Conservation (phyloP, 768 basidiomycete genomes). For the Coprinellus aureogranulatus region DNA sequence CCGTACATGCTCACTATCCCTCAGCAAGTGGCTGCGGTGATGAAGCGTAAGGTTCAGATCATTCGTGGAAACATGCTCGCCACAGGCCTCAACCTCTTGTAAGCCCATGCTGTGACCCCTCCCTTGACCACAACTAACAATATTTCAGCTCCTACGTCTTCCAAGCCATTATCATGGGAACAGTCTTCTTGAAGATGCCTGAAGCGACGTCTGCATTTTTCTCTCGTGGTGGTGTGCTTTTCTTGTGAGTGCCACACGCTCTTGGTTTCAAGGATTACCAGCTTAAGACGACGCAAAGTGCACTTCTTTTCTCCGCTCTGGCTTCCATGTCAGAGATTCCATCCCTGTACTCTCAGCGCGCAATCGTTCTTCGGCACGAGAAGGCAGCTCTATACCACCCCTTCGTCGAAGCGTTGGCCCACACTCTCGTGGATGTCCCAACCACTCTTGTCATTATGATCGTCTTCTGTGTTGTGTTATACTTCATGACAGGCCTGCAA, state of each 20-base stretch:
- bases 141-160: slow-evolving; percentile 48
- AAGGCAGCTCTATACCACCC: slow-evolving; percentile 56
- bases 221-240: slow-evolving; percentile 75
- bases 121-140: neutral
- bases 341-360: slow-evolving; percentile 55
- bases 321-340: slow-evolving; percentile 65
- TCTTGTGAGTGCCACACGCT: slow-evolving; percentile 50
- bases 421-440: slow-evolving; percentile 60
- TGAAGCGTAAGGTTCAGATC: slow-evolving; percentile 45
- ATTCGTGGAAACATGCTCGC: slow-evolving; percentile 38
- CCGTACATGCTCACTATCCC: slow-evolving; percentile 45
- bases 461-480: slow-evolving; percentile 50
- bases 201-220: slow-evolving; percentile 61
- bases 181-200: slow-evolving; percentile 58
- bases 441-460: slow-evolving; percentile 46
- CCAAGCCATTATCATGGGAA: slow-evolving; percentile 54
- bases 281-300: slow-evolving; percentile 27
- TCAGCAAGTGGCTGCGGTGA: slow-evolving; percentile 46
- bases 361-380: slow-evolving; percentile 58
- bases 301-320: slow-evolving; percentile 58
- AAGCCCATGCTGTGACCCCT: neutral
- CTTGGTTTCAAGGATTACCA: neutral
- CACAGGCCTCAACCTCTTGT: slow-evolving; percentile 34
- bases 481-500: slow-evolving; percentile 64
- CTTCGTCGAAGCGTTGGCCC: slow-evolving; percentile 41